Evolutionary conservation across 768 basidiomycete genomes (phyloP).

Genomic region (Boletellus emodensis): DNA sequence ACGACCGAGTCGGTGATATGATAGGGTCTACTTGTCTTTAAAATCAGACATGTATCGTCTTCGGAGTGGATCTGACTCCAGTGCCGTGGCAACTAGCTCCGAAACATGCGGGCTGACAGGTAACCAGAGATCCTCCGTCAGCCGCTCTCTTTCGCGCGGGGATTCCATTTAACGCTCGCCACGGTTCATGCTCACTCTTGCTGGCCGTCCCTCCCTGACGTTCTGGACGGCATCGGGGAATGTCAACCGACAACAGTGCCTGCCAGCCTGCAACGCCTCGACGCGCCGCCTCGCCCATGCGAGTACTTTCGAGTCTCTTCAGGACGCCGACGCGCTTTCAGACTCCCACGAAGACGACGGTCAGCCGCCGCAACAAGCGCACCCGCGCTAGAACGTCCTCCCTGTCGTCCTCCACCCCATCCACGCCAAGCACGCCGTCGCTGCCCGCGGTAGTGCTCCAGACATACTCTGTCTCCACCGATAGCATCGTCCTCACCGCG

Average conservation of each 20-base stretch:
- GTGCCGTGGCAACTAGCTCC: too few species aligned
- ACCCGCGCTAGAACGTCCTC: constrained; percentile 9
- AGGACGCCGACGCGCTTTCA: constrained; percentile 22
- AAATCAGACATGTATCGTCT: too few species aligned
- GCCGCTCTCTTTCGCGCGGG: too few species aligned
- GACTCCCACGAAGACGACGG: constrained; percentile 10
- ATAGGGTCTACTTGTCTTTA: too few species aligned
- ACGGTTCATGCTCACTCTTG: too few species aligned
- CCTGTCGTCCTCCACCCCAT: constrained; percentile 5
- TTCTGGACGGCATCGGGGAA: background rate
- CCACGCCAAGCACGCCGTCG: constrained; percentile 4
- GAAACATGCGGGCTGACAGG: too few species aligned
- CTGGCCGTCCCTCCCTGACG: too few species aligned
- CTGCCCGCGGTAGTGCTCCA: constrained; percentile 53
- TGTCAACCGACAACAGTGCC: constrained; percentile 4
- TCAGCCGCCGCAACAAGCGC: constrained; percentile 21
- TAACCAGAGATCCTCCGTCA: too few species aligned
- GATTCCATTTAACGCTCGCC: too few species aligned
- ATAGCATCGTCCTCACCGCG: constrained; percentile 61
- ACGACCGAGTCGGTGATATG: too few species aligned
- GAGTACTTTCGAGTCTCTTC: constrained; percentile 18
- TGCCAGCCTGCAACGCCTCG: constrained; percentile 7
- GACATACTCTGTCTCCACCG: constrained; percentile 45
- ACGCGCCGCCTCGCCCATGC: constrained; percentile 9
- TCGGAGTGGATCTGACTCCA: too few species aligned